Evolutionary conservation across 768 basidiomycete genomes (phyloP).

Genomic region (Mycena vitilis): DNA sequence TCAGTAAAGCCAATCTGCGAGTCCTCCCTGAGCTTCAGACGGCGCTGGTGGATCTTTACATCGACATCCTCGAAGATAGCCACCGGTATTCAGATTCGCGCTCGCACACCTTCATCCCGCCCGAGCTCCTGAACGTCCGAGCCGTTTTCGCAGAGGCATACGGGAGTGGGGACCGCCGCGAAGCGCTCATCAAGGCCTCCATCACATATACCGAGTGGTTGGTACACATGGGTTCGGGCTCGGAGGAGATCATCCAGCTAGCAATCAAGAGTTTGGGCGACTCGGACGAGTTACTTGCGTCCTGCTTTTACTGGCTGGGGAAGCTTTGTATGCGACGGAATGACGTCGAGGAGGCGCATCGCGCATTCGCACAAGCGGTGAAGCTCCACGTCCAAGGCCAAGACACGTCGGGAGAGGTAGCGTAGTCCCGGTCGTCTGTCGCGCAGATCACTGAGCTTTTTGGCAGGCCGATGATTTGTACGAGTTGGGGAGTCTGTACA

Average conservation of each 20-base stretch:
- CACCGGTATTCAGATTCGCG: conserved; percentile 28
- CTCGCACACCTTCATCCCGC: conserved; percentile 33
- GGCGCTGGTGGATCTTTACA: conserved; percentile 33
- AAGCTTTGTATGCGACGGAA: conserved; percentile 35
- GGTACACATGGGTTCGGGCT: conserved; percentile 34
- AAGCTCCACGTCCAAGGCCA: conserved; percentile 27
- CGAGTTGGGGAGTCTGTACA: conserved; percentile 32
- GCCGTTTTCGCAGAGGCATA: conserved; percentile 32
- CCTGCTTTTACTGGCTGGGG: conserved; percentile 36
- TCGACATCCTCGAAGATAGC: conserved; percentile 28
- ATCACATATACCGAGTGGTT: conserved; percentile 33
- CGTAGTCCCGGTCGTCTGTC: neutral
- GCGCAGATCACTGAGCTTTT: neutral
- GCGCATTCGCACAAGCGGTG: conserved; percentile 24
- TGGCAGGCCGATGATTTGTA: conserved; percentile 31
- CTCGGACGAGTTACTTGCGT: conserved; percentile 21
- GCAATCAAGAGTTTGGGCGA: conserved; percentile 29
- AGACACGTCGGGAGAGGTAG: conserved; percentile 31
- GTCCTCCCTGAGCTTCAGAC: conserved; percentile 27
- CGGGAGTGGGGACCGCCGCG: conserved; percentile 28
- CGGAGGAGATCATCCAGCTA: conserved; percentile 35
- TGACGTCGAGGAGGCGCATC: conserved; percentile 30
- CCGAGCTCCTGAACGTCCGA: conserved; percentile 34
- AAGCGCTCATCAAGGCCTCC: conserved; percentile 29
- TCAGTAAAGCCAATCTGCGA: conserved; percentile 31